These are phyloP conservation scores for Fusarium sp. DNA, from an alignment of 2,329 filamentous ascomycete species.

Conservation along the genomic window DNA sequence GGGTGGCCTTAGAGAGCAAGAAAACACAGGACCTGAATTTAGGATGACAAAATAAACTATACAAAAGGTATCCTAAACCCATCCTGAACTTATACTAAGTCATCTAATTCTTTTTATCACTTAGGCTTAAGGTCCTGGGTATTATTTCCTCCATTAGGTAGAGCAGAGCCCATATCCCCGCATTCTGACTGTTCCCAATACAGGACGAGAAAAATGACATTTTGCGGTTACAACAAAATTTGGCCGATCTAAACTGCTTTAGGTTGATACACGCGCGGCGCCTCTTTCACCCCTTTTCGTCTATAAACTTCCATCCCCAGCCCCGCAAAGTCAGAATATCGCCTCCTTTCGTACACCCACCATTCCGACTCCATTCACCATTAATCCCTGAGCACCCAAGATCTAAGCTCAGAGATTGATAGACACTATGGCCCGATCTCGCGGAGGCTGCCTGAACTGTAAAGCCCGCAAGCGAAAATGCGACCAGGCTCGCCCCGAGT, in stretches of 20 bases:
- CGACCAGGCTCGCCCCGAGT: conserved; percentile 34
- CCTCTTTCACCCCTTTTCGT: conserved; percentile 38
- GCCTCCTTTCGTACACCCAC: background rate
- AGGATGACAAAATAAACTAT: too few species aligned
- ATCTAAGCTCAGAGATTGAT: background rate
- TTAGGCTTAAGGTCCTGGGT: too few species aligned
- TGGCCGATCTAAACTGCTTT: background rate
- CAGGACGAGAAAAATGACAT: background rate
- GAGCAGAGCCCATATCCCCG: background rate
- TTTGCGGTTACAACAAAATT: background rate
- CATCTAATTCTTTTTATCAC: too few species aligned
- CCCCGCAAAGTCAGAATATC: background rate
- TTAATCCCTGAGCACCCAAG: background rate
- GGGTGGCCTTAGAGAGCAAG: too few species aligned
- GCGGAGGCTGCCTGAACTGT: conserved; percentile 39
- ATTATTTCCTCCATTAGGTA: too few species aligned
- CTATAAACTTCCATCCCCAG: conserved; percentile 27
- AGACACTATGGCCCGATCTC: conserved; percentile 31
- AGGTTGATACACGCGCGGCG: conserved; percentile 33
- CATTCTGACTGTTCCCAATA: background rate
- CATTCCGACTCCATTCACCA: too few species aligned
- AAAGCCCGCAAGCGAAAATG: conserved; percentile 39
- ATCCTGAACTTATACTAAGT: too few species aligned
- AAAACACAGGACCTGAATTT: too few species aligned
- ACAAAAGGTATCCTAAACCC: too few species aligned